Base-by-base conservation (phyloP, 495 filamentous ascomycete species). In the Talaromyces proteolyticus region DNA sequence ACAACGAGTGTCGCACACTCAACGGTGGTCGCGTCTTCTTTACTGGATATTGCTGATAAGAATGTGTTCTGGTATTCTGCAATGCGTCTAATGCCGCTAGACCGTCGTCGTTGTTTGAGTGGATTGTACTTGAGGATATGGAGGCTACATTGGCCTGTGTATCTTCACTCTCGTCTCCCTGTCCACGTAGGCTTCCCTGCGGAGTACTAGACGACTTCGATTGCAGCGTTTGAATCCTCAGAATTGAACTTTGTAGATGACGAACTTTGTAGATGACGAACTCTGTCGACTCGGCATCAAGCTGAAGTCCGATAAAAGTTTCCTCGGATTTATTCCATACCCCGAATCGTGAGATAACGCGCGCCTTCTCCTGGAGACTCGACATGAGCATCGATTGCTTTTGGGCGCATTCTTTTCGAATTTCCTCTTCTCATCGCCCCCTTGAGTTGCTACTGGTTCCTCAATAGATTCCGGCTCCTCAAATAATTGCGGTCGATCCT, bases 1-100 rank as follows among this genome's bases (percentile, higher is more conserved):
- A 95, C 1, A 83, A 82, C 0, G 80, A 77, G 49, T 81, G 72
- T 20, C 82, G 77, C 14, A 92, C 49, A 48, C 48, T 44, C 57
- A 44, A 24, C 20, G 52, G 51, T 42, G 51, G 47, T 1, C 47
- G 47, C 18, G 34, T 47, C 44, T 47, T 47, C 10, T 18, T 18
- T 0, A 19, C 23, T 6, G 44, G 24, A 14, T 47, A 37, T 14
- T 36, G 24, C 12, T 47, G 23, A 36, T 47, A 47, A 2, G 44
- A 47, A 38, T 47, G 44, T 6, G 44, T 34, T 21, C 44, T 47
- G 1, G 25, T 14, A 21, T 47, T 47, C 21, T 17, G 18, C 10
- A 47, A 20, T 5, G 24, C 44, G 26, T n/a, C 44, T 19, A 47
- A 20, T 10, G 26, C 44, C n/a, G 44, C 17, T 10, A 47, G 44